phyloP scores from a whole-genome alignment of 768 basidiomycete species.

The Inosperma sp. region DNA sequence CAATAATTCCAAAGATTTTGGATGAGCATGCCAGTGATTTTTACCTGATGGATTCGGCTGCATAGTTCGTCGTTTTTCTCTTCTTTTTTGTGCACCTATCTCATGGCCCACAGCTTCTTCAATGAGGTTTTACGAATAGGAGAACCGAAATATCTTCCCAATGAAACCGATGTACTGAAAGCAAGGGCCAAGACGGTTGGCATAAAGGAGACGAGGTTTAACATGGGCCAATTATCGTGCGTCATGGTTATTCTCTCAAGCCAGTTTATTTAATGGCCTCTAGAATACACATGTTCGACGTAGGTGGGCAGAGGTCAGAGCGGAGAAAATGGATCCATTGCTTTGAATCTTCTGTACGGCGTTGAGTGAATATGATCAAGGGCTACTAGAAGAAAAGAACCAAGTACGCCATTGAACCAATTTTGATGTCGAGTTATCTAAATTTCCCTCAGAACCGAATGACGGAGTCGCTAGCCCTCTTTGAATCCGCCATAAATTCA shows the following conservation, averaged over 20 bases:
- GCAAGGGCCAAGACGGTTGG: slow-evolving; percentile 84
- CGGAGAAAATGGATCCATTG: slow-evolving; percentile 76
- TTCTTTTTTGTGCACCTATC: background rate
- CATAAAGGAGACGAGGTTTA: slow-evolving; percentile 82
- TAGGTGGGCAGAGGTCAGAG: slow-evolving; percentile 74
- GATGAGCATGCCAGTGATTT: slow-evolving; percentile 67
- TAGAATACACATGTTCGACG: slow-evolving; percentile 67
- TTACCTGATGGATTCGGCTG: slow-evolving; percentile 92
- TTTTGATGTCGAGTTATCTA: background rate
- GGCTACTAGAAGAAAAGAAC: slow-evolving; percentile 60
- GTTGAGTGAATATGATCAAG: slow-evolving; percentile 73
- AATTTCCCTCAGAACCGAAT: slow-evolving; percentile 70
- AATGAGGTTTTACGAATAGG: slow-evolving; percentile 66
- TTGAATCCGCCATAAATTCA: slow-evolving; percentile 90
- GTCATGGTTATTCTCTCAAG: slow-evolving; percentile 16
- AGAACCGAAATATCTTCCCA: slow-evolving; percentile 73
- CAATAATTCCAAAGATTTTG: slow-evolving; percentile 52
- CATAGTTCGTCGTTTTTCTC: background rate
- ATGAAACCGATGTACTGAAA: slow-evolving; percentile 78
- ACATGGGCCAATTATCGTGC: slow-evolving; percentile 58
- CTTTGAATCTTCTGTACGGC: slow-evolving; percentile 63
- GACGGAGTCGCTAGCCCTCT: slow-evolving; percentile 86
- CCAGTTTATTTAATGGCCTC: background rate
- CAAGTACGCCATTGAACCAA: slow-evolving; percentile 39
- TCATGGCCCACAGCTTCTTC: slow-evolving; percentile 12